Evolutionary conservation across 805 yeast genomes (phyloP).

Genomic region (Blastobotrys robertii): DNA sequence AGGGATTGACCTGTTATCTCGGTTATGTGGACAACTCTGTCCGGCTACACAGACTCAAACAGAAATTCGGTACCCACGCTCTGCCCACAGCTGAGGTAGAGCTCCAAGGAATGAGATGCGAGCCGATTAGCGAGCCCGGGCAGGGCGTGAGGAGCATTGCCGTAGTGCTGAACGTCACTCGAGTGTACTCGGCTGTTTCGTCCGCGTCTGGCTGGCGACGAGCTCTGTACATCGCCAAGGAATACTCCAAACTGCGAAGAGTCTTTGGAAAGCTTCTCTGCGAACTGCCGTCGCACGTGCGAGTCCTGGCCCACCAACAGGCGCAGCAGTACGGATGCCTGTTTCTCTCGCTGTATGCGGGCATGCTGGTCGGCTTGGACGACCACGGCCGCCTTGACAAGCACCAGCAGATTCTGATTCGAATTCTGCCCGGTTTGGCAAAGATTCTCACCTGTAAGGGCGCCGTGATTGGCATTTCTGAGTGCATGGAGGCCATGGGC

Average conservation of each 20-base stretch:
- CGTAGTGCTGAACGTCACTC: slow-evolving; percentile 22
- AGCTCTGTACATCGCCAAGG: slow-evolving; percentile 17
- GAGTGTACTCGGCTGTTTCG: slow-evolving; percentile 19
- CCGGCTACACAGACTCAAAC: slow-evolving; percentile 20
- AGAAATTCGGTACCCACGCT: slow-evolving; percentile 26
- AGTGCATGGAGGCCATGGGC: slow-evolving; percentile 27
- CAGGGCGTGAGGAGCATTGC: slow-evolving; percentile 23
- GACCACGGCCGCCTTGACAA: slow-evolving; percentile 11
- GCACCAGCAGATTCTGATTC: slow-evolving; percentile 15
- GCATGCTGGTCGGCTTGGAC: slow-evolving; percentile 18
- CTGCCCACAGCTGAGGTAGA: slow-evolving; percentile 26
- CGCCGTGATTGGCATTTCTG: slow-evolving; percentile 21
- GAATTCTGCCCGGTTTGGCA: slow-evolving; percentile 22
- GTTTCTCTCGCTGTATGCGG: slow-evolving; percentile 18
- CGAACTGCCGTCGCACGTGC: slow-evolving; percentile 20
- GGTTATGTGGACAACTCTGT: slow-evolving; percentile 18
- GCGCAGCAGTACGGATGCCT: slow-evolving; percentile 15
- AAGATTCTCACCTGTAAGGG: slow-evolving; percentile 21
- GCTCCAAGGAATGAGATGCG: slow-evolving; percentile 17
- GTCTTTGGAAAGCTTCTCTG: slow-evolving; percentile 20
- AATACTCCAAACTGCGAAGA: slow-evolving; percentile 19
- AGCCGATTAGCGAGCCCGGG: slow-evolving; percentile 16
- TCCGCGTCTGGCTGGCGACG: slow-evolving; percentile 20
- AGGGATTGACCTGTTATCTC: slow-evolving; percentile 22
- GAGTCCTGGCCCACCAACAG: slow-evolving; percentile 21